Percentiles rank a stretch among this genome's conserved stretches.
Conservation (phyloP, 352 stramenopile species). For the Phytophthora pisi region DNA sequence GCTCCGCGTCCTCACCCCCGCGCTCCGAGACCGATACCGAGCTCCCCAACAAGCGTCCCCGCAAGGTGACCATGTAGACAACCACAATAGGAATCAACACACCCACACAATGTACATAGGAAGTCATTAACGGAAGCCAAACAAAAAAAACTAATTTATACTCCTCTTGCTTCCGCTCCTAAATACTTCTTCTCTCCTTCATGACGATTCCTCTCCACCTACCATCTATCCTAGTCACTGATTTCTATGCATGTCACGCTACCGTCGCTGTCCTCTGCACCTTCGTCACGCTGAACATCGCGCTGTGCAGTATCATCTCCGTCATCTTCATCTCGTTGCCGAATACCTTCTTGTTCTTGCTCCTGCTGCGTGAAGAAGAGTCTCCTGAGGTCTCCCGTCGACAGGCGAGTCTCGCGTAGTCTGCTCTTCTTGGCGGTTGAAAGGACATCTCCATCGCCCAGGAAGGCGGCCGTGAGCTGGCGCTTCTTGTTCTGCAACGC, state of each 20-base stretch:
- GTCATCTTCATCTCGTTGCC: constrained; percentile 3
- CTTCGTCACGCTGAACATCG: background rate
- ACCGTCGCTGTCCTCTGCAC: constrained; percentile 19
- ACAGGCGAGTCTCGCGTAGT: constrained; percentile 39
- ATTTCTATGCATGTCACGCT: constrained; percentile 44
- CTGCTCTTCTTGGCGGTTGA: constrained; percentile 30
- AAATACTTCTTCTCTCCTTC: background rate
- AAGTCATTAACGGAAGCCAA: constrained; percentile 18
- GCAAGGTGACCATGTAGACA: constrained; percentile 38
- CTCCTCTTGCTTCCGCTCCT: background rate
- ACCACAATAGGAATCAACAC: constrained; percentile 27
- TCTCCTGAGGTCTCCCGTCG: constrained; percentile 48
- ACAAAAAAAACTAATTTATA: constrained; percentile 41
- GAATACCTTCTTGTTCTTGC: constrained; percentile 20
- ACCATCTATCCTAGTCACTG: constrained; percentile 20
- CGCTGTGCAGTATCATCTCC: background rate
- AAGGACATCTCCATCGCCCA: constrained; percentile 52
- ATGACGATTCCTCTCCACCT: background rate
- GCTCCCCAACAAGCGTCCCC: constrained; percentile 34
- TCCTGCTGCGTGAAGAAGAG: constrained; percentile 57
- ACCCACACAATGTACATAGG: constrained; percentile 30
- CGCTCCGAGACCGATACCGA: constrained; percentile 28
- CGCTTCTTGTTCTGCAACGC: constrained; percentile 89
- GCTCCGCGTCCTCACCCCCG: constrained; percentile 32
- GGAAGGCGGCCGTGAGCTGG: constrained; percentile 72